Base-by-base conservation (phyloP, 495 filamentous ascomycete genomes). In the Penicillium soppii region DNA sequence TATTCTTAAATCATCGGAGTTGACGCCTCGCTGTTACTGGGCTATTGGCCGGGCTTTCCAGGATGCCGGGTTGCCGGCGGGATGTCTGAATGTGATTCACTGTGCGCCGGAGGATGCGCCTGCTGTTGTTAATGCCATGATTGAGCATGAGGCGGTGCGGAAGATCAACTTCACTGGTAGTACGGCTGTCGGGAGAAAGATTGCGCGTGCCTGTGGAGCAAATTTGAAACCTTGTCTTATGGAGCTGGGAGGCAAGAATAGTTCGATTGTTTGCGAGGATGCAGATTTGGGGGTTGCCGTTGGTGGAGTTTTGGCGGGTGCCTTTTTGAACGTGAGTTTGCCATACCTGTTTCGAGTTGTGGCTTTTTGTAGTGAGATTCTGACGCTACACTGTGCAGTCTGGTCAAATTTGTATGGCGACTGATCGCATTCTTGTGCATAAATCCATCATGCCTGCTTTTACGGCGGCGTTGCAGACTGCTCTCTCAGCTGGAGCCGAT, bases 391-490 rank as follows among this genome's bases (percentile, higher is more conserved):
- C 36, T 39, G 16, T 9, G 13, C 59, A 82, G 68, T 73, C 81
- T 32, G 91, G 92, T 7, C 92, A 97, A 70, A 85, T 92, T 37
- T 96, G 92, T 72, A 92, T 97, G 90, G 76, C 83, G 2, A 95
- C 90, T 1, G 91, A 96, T 66, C 81, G 87, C 10, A 90, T 97
- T 60, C 73, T 96, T 30, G 84, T 95, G 10, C 86, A 94, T 66
- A 78, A 79, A 26, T 78, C 78, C 10, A 75, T 95, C 53, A 76
- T 78, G 15, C 68, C 71, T 2, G 63, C 77, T 13, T 96, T 95
- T 60, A 53, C 61, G 10, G 50, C 56, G 1, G 64, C 70, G 1
- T 58, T 77, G 7, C 73, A 82, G 26, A 61, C 33, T 2, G 76
- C 79, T 13, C 66, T 83, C 17, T 71, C 74, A 6, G 52, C 71